Base-by-base conservation (phyloP, 2,329 filamentous ascomycete species). In the Monilinia laxa region DNA sequence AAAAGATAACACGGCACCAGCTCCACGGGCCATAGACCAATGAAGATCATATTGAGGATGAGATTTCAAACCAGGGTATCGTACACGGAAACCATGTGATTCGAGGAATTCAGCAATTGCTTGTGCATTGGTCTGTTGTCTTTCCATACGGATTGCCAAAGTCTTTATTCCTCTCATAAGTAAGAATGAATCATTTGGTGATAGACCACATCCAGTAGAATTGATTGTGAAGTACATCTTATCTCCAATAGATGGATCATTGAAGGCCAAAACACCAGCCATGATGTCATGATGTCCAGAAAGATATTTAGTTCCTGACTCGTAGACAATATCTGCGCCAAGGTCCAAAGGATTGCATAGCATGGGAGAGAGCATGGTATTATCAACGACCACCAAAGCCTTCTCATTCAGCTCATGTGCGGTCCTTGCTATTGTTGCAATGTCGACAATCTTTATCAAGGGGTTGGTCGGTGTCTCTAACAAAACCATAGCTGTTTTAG, bases 281-380 rank as follows among this genome's bases (percentile, higher is more conserved):
- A 99, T 99, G 76, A 99, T 90, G 77, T 99, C 96, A 82, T 99
- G 95, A 78, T 99, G 95, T 42, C 95, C 95, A 1, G 93, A 98
- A 7, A 99, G 84, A 76, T 99, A 99, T 79, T 99, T 99, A 31
- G 95, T 99, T 66, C 95, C 95, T 35, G 91, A 96, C 81, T 99
- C 95, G 79, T 99, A 99, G 66, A 96, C 92, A 72, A 99, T 90
- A 75, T 99, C 95, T 20, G 94, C 93, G 67, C 96, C 95, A 38
- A 98, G 84, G 69, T 98, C 94, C 23, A 99, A 86, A 7, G 95
- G 95, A 80, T 97, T 98, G 75, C 89, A 89, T 10, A 99, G 87
- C 82, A 97, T 89, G 14, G 95, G 95, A 2, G 93, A 97, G 71
- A 99, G 88, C 95, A 99, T 99, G 67, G 95, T 99, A 82, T 99